Evolutionary conservation across 2,329 filamentous ascomycete genomes (phyloP).

Genomic region (Aspergillus glaucus): DNA sequence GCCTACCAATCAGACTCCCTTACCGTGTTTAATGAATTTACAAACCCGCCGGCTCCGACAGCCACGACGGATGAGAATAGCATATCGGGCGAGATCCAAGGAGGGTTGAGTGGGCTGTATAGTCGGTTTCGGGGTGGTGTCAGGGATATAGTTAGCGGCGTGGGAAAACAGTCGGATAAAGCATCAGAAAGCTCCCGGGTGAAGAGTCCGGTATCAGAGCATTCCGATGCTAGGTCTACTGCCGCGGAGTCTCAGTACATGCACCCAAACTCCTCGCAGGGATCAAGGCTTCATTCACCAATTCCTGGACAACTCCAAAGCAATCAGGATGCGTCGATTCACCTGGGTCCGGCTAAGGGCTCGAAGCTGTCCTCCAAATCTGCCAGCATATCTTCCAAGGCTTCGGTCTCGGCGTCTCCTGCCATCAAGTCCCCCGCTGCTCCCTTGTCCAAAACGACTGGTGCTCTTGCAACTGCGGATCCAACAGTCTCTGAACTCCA

Average conservation of each 20-base stretch:
- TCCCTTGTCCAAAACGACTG: conserved; percentile 28
- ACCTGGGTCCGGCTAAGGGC: conserved; percentile 21
- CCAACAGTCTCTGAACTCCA: conserved; percentile 42
- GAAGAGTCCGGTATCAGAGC: conserved; percentile 23
- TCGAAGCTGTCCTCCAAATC: conserved; percentile 38
- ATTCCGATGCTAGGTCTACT: conserved; percentile 18
- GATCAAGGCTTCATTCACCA: conserved; percentile 34
- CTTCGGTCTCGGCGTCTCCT: conserved; percentile 32
- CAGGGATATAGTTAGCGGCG: conserved; percentile 46
- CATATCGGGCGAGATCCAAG: conserved; percentile 67
- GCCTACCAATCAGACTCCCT: conserved; percentile 79
- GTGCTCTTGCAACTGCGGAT: conserved; percentile 34
- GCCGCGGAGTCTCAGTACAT: conserved; percentile 20
- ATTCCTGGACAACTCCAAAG: conserved; percentile 24
- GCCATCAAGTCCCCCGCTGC: conserved; percentile 33
- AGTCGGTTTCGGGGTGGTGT: conserved; percentile 69
- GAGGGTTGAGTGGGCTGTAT: conserved; percentile 84
- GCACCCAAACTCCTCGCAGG: conserved; percentile 27
- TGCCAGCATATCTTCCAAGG: conserved; percentile 37
- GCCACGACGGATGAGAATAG: conserved; percentile 61
- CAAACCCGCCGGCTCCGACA: conserved; percentile 55
- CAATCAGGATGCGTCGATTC: conserved; percentile 20
- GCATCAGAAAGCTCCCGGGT: conserved; percentile 17
- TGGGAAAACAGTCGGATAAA: conserved; percentile 26
- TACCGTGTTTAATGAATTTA: conserved; percentile 92